phyloP scores from a whole-genome alignment of 2,329 filamentous ascomycete species.

The Cercospora nicotianae region DNA sequence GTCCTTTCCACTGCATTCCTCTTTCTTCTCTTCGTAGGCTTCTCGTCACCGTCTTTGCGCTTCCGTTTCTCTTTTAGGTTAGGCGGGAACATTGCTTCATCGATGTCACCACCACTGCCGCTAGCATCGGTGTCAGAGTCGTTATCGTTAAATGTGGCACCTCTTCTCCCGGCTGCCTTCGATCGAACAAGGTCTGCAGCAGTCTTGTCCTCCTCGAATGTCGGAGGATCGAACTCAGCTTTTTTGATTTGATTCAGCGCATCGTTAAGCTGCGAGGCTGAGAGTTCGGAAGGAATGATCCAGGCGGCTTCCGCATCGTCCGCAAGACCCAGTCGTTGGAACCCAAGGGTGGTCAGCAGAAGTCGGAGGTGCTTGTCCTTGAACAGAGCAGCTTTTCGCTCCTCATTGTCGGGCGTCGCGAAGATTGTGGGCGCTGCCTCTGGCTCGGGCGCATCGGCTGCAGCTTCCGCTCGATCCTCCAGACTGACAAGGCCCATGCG shows the following conservation, averaged over 20 bases:
- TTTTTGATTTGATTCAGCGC: slow-evolving; percentile 71
- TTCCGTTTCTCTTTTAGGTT: slow-evolving; percentile 34
- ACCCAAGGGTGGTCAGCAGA: slow-evolving; percentile 73
- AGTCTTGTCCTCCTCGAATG: slow-evolving; percentile 71
- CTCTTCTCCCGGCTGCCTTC: slow-evolving; percentile 55
- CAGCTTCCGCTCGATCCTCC: slow-evolving; percentile 35
- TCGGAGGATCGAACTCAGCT: slow-evolving; percentile 74
- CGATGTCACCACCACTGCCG: slow-evolving; percentile 26
- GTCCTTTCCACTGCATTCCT: slow-evolving; percentile 58
- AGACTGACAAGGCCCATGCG: slow-evolving; percentile 37
- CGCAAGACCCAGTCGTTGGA: slow-evolving; percentile 64
- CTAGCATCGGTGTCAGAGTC: slow-evolving; percentile 51
- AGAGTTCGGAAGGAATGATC: slow-evolving; percentile 69
- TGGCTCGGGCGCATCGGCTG: slow-evolving; percentile 25
- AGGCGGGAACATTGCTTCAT: slow-evolving; percentile 35
- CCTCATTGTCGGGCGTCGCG: slow-evolving; percentile 64
- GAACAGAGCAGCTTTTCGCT: slow-evolving; percentile 73
- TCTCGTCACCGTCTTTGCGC: slow-evolving; percentile 28
- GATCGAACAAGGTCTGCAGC: slow-evolving; percentile 79
- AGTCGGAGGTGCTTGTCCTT: slow-evolving; percentile 86
- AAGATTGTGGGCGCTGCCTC: slow-evolving; percentile 53
- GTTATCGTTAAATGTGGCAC: slow-evolving; percentile 60
- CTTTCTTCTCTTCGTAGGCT: slow-evolving; percentile 59
- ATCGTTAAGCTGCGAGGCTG: slow-evolving; percentile 66
- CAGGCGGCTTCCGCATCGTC: slow-evolving; percentile 76